A percentile compares a stretch with the other conserved stretches of the same genome.
These are phyloP conservation scores for Karstenula rhodostoma DNA, from an alignment of 2,329 filamentous ascomycete genomes.

Conservation along the genomic window DNA sequence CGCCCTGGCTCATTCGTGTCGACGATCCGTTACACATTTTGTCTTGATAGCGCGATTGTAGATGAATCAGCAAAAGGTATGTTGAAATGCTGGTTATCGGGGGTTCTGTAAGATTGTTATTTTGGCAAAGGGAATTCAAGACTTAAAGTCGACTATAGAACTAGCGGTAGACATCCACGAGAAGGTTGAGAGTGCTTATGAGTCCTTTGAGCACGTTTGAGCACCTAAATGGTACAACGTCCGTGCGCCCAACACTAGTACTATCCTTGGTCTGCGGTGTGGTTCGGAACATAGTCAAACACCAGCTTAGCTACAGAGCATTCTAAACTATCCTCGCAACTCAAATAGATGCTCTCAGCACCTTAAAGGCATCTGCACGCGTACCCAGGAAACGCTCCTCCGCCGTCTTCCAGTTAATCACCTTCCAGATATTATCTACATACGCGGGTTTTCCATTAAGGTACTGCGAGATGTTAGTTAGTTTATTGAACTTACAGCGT, in stretches of 20 bases:
- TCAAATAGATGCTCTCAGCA: slow-evolving; percentile 48
- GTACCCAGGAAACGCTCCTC: slow-evolving; percentile 67
- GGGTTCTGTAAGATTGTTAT: background rate
- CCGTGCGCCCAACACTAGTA: slow-evolving; percentile 25
- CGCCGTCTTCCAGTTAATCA: slow-evolving; percentile 79
- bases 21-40: slow-evolving; percentile 44
- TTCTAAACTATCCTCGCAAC: background rate
- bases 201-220: slow-evolving; percentile 49
- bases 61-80: background rate
- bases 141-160: background rate
- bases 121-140: background rate
- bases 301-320: background rate
- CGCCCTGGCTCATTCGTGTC: slow-evolving; percentile 42
- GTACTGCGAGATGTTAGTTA: slow-evolving; percentile 60
- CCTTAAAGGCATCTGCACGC: slow-evolving; percentile 48
- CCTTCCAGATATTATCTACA: slow-evolving; percentile 78
- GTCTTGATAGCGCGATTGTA: background rate
- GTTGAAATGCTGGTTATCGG: background rate
- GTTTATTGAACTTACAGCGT: too few species aligned
- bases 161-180: background rate
- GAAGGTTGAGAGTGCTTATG: slow-evolving; percentile 33
- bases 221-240: slow-evolving; percentile 35
- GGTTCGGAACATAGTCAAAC: background rate
- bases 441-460: slow-evolving; percentile 79
- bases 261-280: slow-evolving; percentile 2